A percentile compares a stretch with the other conserved stretches of the same genome.
Evolutionary conservation across 2,329 filamentous ascomycete genomes (phyloP).

Genomic region (Penicillium brasilianum): DNA sequence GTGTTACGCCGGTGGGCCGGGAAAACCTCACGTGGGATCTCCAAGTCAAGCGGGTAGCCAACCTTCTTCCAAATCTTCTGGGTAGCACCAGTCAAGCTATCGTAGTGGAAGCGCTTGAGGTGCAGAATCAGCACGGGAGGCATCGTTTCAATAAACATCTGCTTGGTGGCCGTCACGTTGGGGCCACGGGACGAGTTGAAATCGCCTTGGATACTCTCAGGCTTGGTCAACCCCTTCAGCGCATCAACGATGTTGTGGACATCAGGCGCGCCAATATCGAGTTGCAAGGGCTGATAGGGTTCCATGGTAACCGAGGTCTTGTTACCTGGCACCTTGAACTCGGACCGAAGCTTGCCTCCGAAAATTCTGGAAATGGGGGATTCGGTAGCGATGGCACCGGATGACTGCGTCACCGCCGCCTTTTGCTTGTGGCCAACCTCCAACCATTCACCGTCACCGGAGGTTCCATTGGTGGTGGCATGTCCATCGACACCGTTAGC

Average conservation of each 20-base stretch:
- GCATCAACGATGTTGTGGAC: conserved; percentile 93
- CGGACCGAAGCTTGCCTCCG: conserved; percentile 86
- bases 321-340: conserved; percentile 81
- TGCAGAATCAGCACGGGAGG: conserved; percentile 93
- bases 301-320: conserved; percentile 92
- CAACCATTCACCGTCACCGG: conserved; percentile 78
- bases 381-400: conserved; percentile 71
- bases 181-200: conserved; percentile 80
- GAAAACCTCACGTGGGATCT: conserved; percentile 89
- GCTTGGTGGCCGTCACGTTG: conserved; percentile 82
- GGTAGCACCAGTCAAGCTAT: conserved; percentile 77
- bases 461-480: conserved; percentile 38
- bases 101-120: conserved; percentile 96
- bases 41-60: conserved; percentile 90
- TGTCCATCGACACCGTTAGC: conserved; percentile 50
- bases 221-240: conserved; percentile 78
- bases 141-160: conserved; percentile 89
- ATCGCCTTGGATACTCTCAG: conserved; percentile 83
- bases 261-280: conserved; percentile 87
- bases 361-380: conserved; percentile 95
- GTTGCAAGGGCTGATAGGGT: conserved; percentile 89
- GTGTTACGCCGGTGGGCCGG: conserved; percentile 73
- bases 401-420: conserved; percentile 81
- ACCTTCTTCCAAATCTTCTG: conserved; percentile 99
- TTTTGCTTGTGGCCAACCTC: conserved; percentile 95